Conservation (phyloP, 2,329 filamentous ascomycete genomes). For the Tolypocladium tropicale region DNA sequence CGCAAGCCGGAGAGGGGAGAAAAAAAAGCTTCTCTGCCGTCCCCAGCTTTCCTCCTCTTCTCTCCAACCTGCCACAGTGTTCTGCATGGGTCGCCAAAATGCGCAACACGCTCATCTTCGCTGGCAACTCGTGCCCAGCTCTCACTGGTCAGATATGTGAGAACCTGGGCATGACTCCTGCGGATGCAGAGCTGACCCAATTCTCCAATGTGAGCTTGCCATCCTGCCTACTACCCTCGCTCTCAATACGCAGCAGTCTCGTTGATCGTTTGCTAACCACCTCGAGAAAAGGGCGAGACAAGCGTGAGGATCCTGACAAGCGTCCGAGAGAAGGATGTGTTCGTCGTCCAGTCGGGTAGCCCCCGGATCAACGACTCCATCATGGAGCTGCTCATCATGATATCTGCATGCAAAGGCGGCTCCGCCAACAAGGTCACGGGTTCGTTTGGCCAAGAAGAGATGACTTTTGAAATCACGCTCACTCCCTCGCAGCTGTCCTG, state of each 20-base stretch:
- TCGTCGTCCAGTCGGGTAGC: slow-evolving; percentile 96
- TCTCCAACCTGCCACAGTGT: neutral
- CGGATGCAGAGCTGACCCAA: slow-evolving; percentile 55
- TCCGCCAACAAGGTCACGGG: slow-evolving; percentile 95
- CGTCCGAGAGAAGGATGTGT: slow-evolving; percentile 96
- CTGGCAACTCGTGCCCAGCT: slow-evolving; percentile 55
- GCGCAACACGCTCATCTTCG: slow-evolving; percentile 58
- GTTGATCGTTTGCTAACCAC: slow-evolving; percentile 7
- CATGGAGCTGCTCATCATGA: slow-evolving; percentile 99
- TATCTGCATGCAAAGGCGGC: slow-evolving; percentile 94
- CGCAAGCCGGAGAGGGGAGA: neutral
- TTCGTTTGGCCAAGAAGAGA: slow-evolving; percentile 33
- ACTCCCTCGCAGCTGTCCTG: slow-evolving; percentile 55
- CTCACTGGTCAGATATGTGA: slow-evolving; percentile 57
- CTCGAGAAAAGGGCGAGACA: slow-evolving; percentile 50
- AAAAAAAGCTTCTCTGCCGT: neutral
- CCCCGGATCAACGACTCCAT: slow-evolving; percentile 95
- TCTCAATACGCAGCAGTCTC: slow-evolving; percentile 1
- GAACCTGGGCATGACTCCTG: slow-evolving; percentile 56
- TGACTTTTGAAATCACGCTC: slow-evolving; percentile 5
- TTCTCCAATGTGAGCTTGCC: slow-evolving; percentile 55
- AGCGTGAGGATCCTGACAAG: slow-evolving; percentile 60
- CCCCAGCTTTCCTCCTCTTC: neutral
- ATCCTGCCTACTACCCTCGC: slow-evolving; percentile 4
- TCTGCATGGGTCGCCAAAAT: slow-evolving; percentile 26